Evolutionary conservation across 2,329 filamentous ascomycete species (phyloP).

Genomic region (Emmonsia crescens): DNA sequence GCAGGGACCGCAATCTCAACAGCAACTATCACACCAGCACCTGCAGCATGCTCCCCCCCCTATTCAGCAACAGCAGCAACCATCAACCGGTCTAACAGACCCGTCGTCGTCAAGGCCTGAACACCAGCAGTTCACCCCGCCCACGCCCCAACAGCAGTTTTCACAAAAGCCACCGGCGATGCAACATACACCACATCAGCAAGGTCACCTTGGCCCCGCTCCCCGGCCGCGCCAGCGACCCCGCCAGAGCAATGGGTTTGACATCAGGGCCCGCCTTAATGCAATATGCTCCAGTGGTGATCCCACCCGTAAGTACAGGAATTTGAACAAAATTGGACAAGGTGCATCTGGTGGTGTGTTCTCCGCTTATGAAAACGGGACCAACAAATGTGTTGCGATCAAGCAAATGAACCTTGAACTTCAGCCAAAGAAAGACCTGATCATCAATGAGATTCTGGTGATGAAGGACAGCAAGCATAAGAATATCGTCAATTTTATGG

Average conservation of each 20-base stretch:
- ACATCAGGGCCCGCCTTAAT: constrained; percentile 73
- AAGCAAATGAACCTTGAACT: constrained; percentile 99
- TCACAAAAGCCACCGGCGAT: constrained; percentile 27
- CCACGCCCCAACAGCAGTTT: constrained; percentile 30
- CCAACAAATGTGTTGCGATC: constrained; percentile 85
- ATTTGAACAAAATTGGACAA: constrained; percentile 90
- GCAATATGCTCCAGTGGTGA: constrained; percentile 86
- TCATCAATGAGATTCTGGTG: constrained; percentile 97
- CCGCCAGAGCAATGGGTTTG: constrained; percentile 67
- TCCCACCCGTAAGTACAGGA: constrained; percentile 75
- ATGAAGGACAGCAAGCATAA: constrained; percentile 99
- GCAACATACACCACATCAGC: constrained; percentile 22
- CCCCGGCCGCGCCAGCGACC: constrained; percentile 64
- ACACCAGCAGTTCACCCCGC: constrained; percentile 16
- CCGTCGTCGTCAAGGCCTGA: background rate
- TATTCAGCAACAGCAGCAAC: constrained; percentile 38
- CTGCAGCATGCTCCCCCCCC: constrained; percentile 35
- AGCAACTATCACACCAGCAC: constrained; percentile 29
- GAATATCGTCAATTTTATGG: constrained; percentile 99
- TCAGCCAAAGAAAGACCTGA: constrained; percentile 96
- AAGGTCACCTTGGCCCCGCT: constrained; percentile 40
- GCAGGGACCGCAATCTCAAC: constrained; percentile 32
- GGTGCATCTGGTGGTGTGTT: constrained; percentile 94
- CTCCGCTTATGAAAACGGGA: constrained; percentile 74
- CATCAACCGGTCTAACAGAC: constrained; percentile 30